Conservation (phyloP, 2,329 filamentous ascomycete genomes). For the Plectosphaerella plurivora region DNA sequence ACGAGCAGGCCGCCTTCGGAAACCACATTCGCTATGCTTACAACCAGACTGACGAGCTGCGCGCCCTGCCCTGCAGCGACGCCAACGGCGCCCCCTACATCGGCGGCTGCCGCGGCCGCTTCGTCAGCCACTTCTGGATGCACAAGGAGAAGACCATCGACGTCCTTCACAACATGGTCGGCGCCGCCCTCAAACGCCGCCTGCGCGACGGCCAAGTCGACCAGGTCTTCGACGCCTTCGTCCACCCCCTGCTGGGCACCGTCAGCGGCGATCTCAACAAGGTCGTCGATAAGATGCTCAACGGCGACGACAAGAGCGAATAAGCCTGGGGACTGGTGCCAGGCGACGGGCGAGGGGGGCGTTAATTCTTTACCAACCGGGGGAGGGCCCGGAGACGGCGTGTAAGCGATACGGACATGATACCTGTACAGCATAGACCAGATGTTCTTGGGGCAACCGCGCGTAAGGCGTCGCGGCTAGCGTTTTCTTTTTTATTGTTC, state of each 20-base stretch:
- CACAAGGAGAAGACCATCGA: conserved; percentile 12
- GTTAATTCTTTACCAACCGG: too few species aligned
- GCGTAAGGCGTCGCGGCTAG: too few species aligned
- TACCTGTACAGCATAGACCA: too few species aligned
- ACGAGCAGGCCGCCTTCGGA: conserved; percentile 21
- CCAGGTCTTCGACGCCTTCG: conserved; percentile 1
- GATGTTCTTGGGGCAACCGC: too few species aligned
- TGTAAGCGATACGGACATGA: too few species aligned
- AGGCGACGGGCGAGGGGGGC: too few species aligned
- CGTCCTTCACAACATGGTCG: conserved; percentile 12
- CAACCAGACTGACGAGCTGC: conserved; percentile 13
- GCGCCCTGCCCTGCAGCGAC: conserved; percentile 16
- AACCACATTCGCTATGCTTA: conserved; percentile 20
- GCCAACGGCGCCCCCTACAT: conserved; percentile 18
- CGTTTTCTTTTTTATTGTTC: too few species aligned
- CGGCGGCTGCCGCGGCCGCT: conserved; percentile 17
- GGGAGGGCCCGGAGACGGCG: too few species aligned
- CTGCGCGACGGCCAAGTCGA: neutral
- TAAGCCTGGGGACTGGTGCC: too few species aligned
- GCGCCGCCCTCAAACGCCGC: conserved; percentile 6
- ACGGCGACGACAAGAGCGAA: too few species aligned
- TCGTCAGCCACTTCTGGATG: conserved; percentile 20
- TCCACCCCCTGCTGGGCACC: conserved; percentile 2
- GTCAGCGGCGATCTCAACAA: too few species aligned
- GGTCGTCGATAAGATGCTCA: too few species aligned